Evolutionary conservation across 2,329 filamentous ascomycete genomes (phyloP).

Genomic region (Alternaria brassicae): DNA sequence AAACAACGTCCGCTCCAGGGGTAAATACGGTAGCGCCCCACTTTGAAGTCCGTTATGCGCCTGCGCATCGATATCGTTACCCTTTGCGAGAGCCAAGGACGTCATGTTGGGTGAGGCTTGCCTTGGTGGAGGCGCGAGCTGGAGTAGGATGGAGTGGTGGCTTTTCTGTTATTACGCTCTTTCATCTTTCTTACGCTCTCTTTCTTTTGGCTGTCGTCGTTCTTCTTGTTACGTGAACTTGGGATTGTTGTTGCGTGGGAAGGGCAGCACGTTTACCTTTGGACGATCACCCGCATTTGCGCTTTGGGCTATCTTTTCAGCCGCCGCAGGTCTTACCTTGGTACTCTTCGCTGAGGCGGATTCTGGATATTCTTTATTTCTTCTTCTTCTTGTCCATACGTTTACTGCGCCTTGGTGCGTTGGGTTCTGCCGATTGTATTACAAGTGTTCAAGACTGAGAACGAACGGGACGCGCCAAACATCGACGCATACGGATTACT

Average conservation of each 20-base stretch:
- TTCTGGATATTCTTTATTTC: neutral
- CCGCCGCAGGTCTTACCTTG: neutral
- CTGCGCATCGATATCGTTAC: neutral
- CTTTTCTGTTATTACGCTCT: neutral
- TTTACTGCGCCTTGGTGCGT: neutral
- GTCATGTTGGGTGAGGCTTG: slow-evolving; percentile 11
- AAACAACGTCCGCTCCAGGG: slow-evolving; percentile 11
- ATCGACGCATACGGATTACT: neutral
- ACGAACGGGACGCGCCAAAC: neutral
- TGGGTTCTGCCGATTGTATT: neutral
- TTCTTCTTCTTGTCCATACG: slow-evolving; percentile 1
- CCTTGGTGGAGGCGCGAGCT: slow-evolving; percentile 1
- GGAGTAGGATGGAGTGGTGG: neutral
- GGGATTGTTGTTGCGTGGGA: neutral
- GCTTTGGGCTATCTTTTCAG: neutral
- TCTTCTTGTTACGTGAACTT: neutral
- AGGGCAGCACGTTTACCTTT: neutral
- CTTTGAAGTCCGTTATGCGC: neutral
- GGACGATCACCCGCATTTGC: neutral
- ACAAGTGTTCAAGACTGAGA: neutral
- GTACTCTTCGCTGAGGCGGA: neutral
- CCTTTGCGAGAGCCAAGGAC: slow-evolving; percentile 2
- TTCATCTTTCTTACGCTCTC: neutral
- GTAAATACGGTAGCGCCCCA: slow-evolving; percentile 4
- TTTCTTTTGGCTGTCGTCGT: neutral